Base-by-base conservation (phyloP, 2,329 filamentous ascomycete species). In the Monosporascus sp. region DNA sequence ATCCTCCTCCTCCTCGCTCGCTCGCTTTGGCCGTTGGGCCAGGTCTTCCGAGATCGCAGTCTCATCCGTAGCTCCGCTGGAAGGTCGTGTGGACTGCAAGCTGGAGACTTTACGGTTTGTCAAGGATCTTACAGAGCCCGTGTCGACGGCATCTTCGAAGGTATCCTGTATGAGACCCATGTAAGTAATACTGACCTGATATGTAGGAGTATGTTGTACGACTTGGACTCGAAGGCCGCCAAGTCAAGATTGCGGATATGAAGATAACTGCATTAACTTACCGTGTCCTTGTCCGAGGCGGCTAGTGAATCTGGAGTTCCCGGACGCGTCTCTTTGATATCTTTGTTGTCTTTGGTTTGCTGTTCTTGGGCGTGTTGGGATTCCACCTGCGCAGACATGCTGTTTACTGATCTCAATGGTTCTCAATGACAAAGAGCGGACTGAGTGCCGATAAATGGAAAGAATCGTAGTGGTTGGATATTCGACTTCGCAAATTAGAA, bases 131-230 rank as follows among this genome's bases (percentile, higher is more conserved):
- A 82, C 75, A 37, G 83, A 85, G 46, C 76, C 72, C 55, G 78
- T 81, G 70, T 89, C 87, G 61, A 83, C 75, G 52, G 89, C 91
- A 77, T 96, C 91, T 73, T 96, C 90, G 65, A 95, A 96, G 17
- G 81, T 82, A 64, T 92, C 87, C 86, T 90, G 60, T 50, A 55
- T n/a, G 35, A 27, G 17, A 54, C 5, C 31, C 27, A 20, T 22
- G 26, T 44, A 37, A 49, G 31, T 37, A 49, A 14, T 11, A 14
- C 31, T 9, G 31, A 14, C 31, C 11, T 35, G 31, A 35, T 35
- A 35, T 35, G 27, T 5, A 14, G 31, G 9, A 14, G 31, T 14
- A 26, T 47, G 55, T 64, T 45, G 52, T 65, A 14, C 58, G 48
- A 45, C 48, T 22, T 22, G 43, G 38, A 35, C 31, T 9, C 31